Percentiles rank a stretch among this genome's conserved stretches.
Evolutionary conservation across 345 rosid species (phyloP).

Genomic region (Noccaea caerulescens): DNA sequence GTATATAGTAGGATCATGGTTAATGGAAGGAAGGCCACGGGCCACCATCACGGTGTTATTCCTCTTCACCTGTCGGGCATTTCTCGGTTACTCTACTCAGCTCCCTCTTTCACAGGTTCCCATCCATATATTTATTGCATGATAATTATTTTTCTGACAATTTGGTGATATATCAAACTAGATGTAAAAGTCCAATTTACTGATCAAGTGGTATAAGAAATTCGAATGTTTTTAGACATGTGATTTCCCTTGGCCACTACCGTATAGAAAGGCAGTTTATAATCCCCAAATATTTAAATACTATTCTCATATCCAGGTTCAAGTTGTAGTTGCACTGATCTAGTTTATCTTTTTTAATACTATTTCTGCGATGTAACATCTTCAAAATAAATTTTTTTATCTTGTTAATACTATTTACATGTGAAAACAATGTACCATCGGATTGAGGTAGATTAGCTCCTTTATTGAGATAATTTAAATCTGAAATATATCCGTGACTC

Average conservation of each 20-base stretch:
- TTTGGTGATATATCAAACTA: background rate
- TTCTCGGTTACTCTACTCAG: conserved; percentile 90
- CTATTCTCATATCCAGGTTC: too few relatives aligned
- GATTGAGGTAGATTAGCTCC: background rate
- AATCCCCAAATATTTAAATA: background rate
- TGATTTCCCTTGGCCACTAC: background rate
- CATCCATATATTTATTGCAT: background rate
- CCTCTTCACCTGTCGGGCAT: conserved; percentile 97
- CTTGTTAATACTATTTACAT: too few relatives aligned
- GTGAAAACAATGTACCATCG: too few relatives aligned
- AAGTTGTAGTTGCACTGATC: too few relatives aligned
- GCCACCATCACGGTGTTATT: conserved; percentile 77
- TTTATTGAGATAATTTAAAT: background rate
- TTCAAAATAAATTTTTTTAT: too few relatives aligned
- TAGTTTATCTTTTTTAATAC: too few relatives aligned
- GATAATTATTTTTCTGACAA: background rate
- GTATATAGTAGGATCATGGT: conserved; percentile 80
- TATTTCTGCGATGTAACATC: too few relatives aligned
- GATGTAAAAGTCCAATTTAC: background rate
- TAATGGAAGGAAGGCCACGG: conserved; percentile 81
- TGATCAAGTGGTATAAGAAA: background rate
- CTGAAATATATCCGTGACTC: background rate
- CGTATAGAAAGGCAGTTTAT: background rate
- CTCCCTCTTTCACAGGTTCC: conserved; percentile 85
- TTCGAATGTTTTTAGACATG: background rate